Evolutionary conservation across 169 alveolate species (phyloP).

Genomic region (Eimeria brunetti): DNA sequence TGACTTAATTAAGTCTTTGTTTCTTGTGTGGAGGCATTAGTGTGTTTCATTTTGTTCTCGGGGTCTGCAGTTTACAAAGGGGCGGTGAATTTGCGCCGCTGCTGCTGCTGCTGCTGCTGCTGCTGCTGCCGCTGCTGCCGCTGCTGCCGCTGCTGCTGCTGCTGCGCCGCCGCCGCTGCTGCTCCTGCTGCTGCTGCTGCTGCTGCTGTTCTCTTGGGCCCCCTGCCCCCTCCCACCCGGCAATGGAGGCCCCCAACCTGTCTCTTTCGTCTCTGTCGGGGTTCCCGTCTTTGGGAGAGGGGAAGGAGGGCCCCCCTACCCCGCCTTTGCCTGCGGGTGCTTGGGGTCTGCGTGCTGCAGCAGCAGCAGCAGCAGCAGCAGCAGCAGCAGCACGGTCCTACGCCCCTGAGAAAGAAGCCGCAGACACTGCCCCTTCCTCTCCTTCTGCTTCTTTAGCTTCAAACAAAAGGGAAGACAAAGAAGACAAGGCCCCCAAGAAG

Average conservation of each 20-base stretch:
- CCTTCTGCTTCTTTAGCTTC: too few species aligned
- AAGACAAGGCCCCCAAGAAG: too few species aligned
- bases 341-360: constrained; percentile 47
- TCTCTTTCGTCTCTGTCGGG: constrained; percentile 22
- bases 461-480: too few species aligned
- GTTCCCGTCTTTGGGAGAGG: constrained; percentile 27
- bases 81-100: too few species aligned
- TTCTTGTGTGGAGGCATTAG: too few species aligned
- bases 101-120: background rate
- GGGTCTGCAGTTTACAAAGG: too few species aligned
- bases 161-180: constrained; percentile 17
- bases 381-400: constrained; percentile 22
- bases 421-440: background rate
- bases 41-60: too few species aligned
- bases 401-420: background rate
- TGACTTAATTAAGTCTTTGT: too few species aligned
- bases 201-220: constrained; percentile 32
- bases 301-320: background rate
- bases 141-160: background rate
- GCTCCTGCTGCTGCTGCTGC: constrained; percentile 18
- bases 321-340: constrained; percentile 37
- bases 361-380: constrained; percentile 4
- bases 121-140: background rate
- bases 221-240: too few species aligned
- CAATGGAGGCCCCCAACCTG: background rate